Conservation (phyloP, 106 monocot species). For the Acorus gramineus region DNA sequence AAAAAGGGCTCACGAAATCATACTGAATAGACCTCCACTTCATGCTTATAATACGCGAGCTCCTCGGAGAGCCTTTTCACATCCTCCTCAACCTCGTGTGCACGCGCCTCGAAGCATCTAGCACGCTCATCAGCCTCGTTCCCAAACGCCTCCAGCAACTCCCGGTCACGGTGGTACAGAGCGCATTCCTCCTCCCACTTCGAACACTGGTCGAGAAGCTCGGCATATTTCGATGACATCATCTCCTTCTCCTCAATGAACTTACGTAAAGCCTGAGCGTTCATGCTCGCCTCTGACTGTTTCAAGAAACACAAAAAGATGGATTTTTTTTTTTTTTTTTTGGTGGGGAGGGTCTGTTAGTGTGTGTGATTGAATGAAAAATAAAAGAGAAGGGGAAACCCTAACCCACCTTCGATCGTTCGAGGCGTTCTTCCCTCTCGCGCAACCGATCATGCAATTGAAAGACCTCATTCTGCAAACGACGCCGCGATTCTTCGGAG, state of each 20-base stretch:
- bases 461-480: conserved; percentile 75
- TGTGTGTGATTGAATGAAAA: background rate
- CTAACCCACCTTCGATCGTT: conserved; percentile 37
- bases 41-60: too few species aligned
- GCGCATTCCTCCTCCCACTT: conserved; percentile 64
- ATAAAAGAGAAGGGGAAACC: background rate
- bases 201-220: conserved; percentile 26
- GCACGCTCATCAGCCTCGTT: too few species aligned
- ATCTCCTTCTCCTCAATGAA: conserved; percentile 71
- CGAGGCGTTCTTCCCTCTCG: conserved; percentile 38
- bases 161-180: conserved; percentile 58
- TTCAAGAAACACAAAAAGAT: too few species aligned
- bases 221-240: conserved; percentile 17
- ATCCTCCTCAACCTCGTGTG: too few species aligned
- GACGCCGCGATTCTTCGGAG: conserved; percentile 57
- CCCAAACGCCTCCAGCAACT: conserved; percentile 44
- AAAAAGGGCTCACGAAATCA: too few species aligned
- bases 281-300: conserved; percentile 87
- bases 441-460: conserved; percentile 49
- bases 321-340: too few species aligned
- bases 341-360: background rate
- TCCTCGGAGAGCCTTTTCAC: too few species aligned
- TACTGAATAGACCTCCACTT: too few species aligned
- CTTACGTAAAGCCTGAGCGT: conserved; percentile 48
- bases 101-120: too few species aligned